Base-by-base conservation (phyloP, 1,139 yeast species). In the Yamadazyma mexicana region DNA sequence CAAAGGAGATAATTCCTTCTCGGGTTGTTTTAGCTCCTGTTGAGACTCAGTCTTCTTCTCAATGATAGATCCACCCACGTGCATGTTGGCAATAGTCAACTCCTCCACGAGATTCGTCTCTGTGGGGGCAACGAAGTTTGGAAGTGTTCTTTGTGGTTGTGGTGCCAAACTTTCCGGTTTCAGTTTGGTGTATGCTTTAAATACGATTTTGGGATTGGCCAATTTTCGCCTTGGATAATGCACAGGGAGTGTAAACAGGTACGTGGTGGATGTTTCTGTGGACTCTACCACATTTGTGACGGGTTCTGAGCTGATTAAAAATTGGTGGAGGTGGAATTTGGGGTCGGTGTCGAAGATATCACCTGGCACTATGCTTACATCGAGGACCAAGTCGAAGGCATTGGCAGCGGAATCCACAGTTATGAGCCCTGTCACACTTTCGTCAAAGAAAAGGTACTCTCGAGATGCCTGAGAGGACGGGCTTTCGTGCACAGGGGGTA, bases 141-240 rank as follows among this genome's bases (percentile, higher is more conserved):
- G 33, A 9, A 35, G 30, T 11, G 18, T 12, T 10, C 11, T 17
- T 16, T 28, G 15, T 10, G 5, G 14, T 20, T 4, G 25, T 3
- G 30, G 25, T 9, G 38, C 16, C 9, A 10, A 6, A 5, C 11
- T 17, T n/a, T 15, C 15, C 2, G 23, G 26, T n/a, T 7, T 24
- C 4, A 5, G 14, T 22, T 33, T 37, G 29, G 35, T n/a, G 17
- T 48, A 46, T 38, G 66, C 61, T 9, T 55, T 47, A 16, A 70
- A 48, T 17, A 55, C 40, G 9, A 70, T 47, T 17, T 50, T 55
- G 0, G 77, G 76, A 31, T 59, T 51, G 27, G 45, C 37, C 29
- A 65, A 50, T 44, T 67, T 63, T 42, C 57, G 59, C 25, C 64
- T 56, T 1, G 77, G 76, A 45, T 71, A 70, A 2, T 57, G 53